phyloP scores from a whole-genome alignment of 2,329 filamentous ascomycete genomes.

The Tolypocladium capitatum region DNA sequence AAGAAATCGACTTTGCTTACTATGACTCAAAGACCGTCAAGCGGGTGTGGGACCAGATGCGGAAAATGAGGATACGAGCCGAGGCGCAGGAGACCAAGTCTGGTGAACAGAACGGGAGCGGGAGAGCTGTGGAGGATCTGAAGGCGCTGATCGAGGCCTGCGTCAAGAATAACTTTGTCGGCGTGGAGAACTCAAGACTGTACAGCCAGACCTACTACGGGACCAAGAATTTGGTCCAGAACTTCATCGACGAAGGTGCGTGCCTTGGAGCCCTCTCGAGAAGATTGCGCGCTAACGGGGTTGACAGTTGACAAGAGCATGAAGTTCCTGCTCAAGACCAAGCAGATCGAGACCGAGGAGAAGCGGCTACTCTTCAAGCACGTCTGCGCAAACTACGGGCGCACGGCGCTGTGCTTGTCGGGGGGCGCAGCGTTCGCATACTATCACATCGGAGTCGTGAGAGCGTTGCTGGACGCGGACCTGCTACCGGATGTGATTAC shows the following conservation, averaged over 20 bases:
- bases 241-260: constrained; percentile 71
- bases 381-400: constrained; percentile 78
- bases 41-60: constrained; percentile 64
- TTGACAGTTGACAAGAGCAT: constrained; percentile 49
- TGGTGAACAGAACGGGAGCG: constrained; percentile 19
- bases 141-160: constrained; percentile 72
- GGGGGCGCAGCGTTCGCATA: constrained; percentile 92
- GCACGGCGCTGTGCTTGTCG: constrained; percentile 83
- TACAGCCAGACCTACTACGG: constrained; percentile 97
- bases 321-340: constrained; percentile 53
- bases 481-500: constrained; percentile 89
- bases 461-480: constrained; percentile 74
- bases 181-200: constrained; percentile 83
- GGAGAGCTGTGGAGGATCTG: constrained; percentile 58
- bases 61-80: constrained; percentile 45
- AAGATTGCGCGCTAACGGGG: not conserved
- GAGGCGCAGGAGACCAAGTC: constrained; percentile 33
- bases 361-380: constrained; percentile 80
- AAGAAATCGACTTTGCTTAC: constrained; percentile 64
- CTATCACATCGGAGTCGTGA: constrained; percentile 89
- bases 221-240: constrained; percentile 88
- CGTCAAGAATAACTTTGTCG: constrained; percentile 95
- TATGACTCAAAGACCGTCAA: constrained; percentile 81
- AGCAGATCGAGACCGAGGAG: constrained; percentile 53
- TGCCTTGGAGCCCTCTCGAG: not conserved